phyloP scores from a whole-genome alignment of 768 basidiomycete genomes.

The Hirschioporus abietinus region DNA sequence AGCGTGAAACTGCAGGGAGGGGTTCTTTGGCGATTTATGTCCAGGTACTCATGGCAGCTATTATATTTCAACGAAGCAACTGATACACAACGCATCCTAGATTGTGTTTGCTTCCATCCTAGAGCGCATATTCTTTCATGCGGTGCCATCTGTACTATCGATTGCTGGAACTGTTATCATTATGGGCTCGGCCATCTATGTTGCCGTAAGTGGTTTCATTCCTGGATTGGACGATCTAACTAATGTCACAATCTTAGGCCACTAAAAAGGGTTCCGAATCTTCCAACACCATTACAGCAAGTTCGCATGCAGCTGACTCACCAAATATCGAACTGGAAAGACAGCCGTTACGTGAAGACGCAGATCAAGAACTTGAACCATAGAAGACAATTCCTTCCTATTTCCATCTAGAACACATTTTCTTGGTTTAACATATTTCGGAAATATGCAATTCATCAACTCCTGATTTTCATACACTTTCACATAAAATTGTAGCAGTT shows the following conservation, averaged over 20 bases:
- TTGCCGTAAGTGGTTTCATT: constrained; percentile 39
- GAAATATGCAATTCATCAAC: too few relatives aligned
- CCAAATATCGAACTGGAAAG: not conserved
- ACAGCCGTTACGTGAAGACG: not conserved
- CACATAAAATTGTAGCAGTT: too few relatives aligned
- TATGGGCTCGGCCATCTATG: constrained; percentile 54
- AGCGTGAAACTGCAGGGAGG: constrained; percentile 59
- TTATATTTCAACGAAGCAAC: not conserved
- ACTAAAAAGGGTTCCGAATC: not conserved
- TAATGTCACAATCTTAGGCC: not conserved
- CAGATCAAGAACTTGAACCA: not conserved
- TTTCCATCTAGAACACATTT: too few relatives aligned
- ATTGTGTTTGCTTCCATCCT: constrained; percentile 65
- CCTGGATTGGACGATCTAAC: not conserved
- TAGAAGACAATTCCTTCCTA: not conserved
- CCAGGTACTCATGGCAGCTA: constrained; percentile 35
- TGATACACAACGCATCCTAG: constrained; percentile 23
- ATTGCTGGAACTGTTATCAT: constrained; percentile 63
- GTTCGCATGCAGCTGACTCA: not conserved
- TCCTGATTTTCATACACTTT: too few relatives aligned
- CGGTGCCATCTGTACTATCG: constrained; percentile 52
- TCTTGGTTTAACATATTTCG: too few relatives aligned
- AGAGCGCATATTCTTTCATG: constrained; percentile 61
- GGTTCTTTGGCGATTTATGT: constrained; percentile 59
- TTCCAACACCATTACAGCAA: not conserved